Conservation (phyloP, 1,284 basidiomycete species). For the Paramarasmius palmivorus region DNA sequence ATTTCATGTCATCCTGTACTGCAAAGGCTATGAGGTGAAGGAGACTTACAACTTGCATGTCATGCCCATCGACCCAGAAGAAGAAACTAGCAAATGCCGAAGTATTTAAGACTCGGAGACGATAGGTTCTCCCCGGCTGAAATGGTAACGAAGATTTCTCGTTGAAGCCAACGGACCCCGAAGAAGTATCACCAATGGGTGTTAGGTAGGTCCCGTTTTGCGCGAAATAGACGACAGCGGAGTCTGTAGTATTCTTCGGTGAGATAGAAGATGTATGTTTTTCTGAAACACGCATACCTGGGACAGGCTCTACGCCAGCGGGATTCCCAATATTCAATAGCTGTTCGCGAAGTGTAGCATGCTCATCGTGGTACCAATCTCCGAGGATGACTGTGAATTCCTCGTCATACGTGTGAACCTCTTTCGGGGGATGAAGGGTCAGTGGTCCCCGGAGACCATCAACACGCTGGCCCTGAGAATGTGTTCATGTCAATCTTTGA, state of each 20-base stretch:
- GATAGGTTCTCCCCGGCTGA: slow-evolving; percentile 78
- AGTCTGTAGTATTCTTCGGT: slow-evolving; percentile 46
- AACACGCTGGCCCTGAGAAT: slow-evolving; percentile 75
- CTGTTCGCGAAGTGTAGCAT: slow-evolving; percentile 57
- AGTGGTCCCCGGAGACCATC: slow-evolving; percentile 85
- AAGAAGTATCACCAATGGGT: slow-evolving; percentile 42
- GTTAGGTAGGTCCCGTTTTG: slow-evolving; percentile 73
- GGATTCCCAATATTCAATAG: slow-evolving; percentile 82
- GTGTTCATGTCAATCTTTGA: background rate
- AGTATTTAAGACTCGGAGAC: slow-evolving; percentile 78
- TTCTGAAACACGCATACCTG: slow-evolving; percentile 43
- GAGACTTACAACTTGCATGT: slow-evolving; percentile 53
- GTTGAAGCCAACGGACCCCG: slow-evolving; percentile 68
- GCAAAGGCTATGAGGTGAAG: background rate
- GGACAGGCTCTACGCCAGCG: slow-evolving; percentile 84
- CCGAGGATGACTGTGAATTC: slow-evolving; percentile 85
- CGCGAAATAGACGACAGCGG: slow-evolving; percentile 83
- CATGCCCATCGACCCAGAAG: slow-evolving; percentile 90
- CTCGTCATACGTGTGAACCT: slow-evolving; percentile 80
- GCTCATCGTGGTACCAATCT: slow-evolving; percentile 86
- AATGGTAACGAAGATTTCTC: slow-evolving; percentile 86
- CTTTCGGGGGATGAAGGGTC: slow-evolving; percentile 66
- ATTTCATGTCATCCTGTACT: background rate
- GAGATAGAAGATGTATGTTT: background rate
- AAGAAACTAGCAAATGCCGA: slow-evolving; percentile 72